Percentiles rank a stretch among this genome's conserved stretches.
Conservation (phyloP, 2,329 filamentous ascomycete species). For the Magnaporthales sp. region DNA sequence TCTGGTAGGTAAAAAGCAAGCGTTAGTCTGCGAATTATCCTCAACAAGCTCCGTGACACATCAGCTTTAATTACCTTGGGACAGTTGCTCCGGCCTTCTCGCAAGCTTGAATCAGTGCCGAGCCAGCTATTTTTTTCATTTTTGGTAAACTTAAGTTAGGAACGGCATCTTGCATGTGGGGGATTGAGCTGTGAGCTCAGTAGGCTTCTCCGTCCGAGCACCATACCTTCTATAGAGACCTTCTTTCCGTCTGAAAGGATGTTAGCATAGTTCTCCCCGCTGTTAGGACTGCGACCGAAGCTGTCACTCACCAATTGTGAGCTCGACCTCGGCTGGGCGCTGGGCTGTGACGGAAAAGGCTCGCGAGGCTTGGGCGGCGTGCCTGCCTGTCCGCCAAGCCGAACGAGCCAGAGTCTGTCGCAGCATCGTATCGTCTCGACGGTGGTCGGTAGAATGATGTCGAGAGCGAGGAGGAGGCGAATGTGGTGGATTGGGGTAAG, state of each 20-base stretch:
- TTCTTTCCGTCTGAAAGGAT: slow-evolving; percentile 77
- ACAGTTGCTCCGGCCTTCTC: slow-evolving; percentile 91
- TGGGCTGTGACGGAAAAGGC: slow-evolving; percentile 73
- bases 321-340: slow-evolving; percentile 85
- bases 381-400: slow-evolving; percentile 56
- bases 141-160: slow-evolving; percentile 11
- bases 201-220: slow-evolving; percentile 4
- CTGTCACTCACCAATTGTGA: slow-evolving; percentile 71
- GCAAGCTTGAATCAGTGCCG: slow-evolving; percentile 96
- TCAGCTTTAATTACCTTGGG: slow-evolving; percentile 56
- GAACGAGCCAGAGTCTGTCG: slow-evolving; percentile 60
- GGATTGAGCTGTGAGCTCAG: background rate
- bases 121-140: slow-evolving; percentile 64
- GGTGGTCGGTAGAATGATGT: slow-evolving; percentile 23
- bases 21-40: slow-evolving; percentile 21
- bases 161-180: slow-evolving; percentile 5
- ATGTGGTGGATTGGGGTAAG: slow-evolving; percentile 1
- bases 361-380: slow-evolving; percentile 55
- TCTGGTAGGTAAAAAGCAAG: slow-evolving; percentile 37
- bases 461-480: slow-evolving; percentile 19
- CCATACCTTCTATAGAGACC: slow-evolving; percentile 88
- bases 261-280: slow-evolving; percentile 20
- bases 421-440: slow-evolving; percentile 58
- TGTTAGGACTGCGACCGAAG: slow-evolving; percentile 16
- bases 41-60: background rate